Evolutionary conservation across 179 eudicot species (phyloP).

Genomic region (Actinidia arguta): DNA sequence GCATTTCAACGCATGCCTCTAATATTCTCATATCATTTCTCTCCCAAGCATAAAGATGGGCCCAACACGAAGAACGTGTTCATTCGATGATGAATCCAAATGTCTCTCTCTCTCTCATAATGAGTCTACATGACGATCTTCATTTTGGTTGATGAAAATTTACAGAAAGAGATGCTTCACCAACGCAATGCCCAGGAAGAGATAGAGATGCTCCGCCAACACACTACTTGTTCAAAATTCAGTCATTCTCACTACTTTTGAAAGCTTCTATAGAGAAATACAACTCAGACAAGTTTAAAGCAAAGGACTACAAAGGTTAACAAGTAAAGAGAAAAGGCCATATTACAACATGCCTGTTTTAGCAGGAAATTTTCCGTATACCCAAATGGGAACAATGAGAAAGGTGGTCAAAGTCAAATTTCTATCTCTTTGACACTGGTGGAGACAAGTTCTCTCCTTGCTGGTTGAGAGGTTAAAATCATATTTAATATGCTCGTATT

Average conservation of each 20-base stretch:
- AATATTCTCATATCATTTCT: not conserved
- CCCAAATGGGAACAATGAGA: constrained; percentile 27
- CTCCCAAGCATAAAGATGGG: constrained; percentile 16
- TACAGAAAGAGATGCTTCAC: constrained; percentile 27
- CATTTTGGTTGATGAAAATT: not conserved
- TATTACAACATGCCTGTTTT: too few species aligned
- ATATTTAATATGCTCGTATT: constrained; percentile 19
- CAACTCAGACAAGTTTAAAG: constrained; percentile 32
- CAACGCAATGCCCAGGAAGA: too few species aligned
- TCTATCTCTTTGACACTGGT: constrained; percentile 22
- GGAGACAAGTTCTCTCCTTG: constrained; percentile 25
- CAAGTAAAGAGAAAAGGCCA: too few species aligned
- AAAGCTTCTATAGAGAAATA: constrained; percentile 29
- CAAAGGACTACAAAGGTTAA: constrained; percentile 32
- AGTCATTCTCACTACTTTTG: constrained; percentile 15
- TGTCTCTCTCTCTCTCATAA: constrained; percentile 18
- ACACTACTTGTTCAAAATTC: constrained; percentile 25
- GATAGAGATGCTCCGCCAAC: too few species aligned
- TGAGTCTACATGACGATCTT: not conserved
- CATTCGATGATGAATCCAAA: not conserved
- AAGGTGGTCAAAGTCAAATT: constrained; percentile 22
- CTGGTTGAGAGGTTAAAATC: constrained; percentile 33
- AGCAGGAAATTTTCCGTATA: too few species aligned
- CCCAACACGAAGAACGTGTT: not conserved
- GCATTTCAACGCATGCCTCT: too few species aligned